Percentiles rank a stretch among this genome's conserved stretches.
Evolutionary conservation across 1,139 yeast species (phyloP).

Genomic region (Yamadazyma dushanensis): DNA sequence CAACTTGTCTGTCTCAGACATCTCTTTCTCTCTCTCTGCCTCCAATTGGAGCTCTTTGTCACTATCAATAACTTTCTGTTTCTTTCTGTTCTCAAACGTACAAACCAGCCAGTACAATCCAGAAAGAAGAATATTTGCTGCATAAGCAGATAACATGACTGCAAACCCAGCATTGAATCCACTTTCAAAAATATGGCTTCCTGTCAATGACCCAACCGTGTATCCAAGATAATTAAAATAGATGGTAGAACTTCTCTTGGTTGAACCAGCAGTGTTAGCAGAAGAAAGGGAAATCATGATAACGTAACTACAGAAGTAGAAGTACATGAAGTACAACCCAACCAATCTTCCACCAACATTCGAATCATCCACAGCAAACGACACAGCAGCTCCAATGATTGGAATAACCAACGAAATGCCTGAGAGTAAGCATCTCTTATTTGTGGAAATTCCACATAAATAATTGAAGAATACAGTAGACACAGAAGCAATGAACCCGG

Average conservation of each 20-base stretch:
- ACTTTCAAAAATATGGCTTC: constrained; percentile 30
- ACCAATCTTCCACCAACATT: constrained; percentile 22
- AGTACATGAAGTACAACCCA: constrained; percentile 24
- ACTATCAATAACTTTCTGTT: constrained; percentile 12
- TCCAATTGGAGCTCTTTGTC: constrained; percentile 11
- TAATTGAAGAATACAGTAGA: constrained; percentile 20
- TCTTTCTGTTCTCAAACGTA: constrained; percentile 21
- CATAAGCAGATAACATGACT: constrained; percentile 22
- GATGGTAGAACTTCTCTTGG: constrained; percentile 21
- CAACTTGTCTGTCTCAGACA: constrained; percentile 20
- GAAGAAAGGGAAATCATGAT: constrained; percentile 25
- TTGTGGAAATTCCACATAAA: constrained; percentile 17
- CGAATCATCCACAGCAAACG: constrained; percentile 16
- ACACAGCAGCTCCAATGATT: constrained; percentile 20
- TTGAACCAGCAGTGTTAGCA: constrained; percentile 29
- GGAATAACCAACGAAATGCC: constrained; percentile 19
- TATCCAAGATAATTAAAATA: constrained; percentile 25
- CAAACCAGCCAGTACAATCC: constrained; percentile 27
- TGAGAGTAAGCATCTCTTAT: constrained; percentile 18
- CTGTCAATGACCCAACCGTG: constrained; percentile 30
- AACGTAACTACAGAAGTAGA: constrained; percentile 26
- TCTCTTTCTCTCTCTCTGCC: constrained; percentile 12
- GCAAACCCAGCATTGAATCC: constrained; percentile 23
- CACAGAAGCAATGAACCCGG: constrained; percentile 23
- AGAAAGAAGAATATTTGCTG: constrained; percentile 25